These are phyloP conservation scores for Aspergillus terreus DNA, from an alignment of 2,329 filamentous ascomycete genomes.

Conservation along the genomic window DNA sequence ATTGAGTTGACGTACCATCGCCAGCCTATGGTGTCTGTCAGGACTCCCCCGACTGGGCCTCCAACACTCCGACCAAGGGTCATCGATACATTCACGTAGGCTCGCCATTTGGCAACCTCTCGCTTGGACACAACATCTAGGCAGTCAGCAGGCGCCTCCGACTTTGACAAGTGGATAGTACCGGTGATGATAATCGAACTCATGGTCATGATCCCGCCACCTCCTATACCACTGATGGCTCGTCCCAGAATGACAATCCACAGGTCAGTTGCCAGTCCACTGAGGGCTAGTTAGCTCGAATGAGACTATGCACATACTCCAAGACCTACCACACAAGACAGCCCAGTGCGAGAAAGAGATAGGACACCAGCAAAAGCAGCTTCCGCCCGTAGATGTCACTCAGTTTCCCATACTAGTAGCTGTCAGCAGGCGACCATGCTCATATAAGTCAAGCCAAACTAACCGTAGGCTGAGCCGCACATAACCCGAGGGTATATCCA, in stretches of 20 bases:
- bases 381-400: slow-evolving; percentile 58
- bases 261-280: slow-evolving; percentile 37
- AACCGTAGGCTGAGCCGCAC: slow-evolving; percentile 53
- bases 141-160: neutral
- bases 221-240: slow-evolving; percentile 41
- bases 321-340: slow-evolving; percentile 28
- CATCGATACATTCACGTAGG: slow-evolving; percentile 51
- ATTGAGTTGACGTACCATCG: slow-evolving; percentile 46
- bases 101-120: slow-evolving; percentile 47
- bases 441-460: slow-evolving; percentile 9
- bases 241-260: slow-evolving; percentile 40
- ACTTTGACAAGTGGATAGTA: slow-evolving; percentile 1
- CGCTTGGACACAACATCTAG: slow-evolving; percentile 46
- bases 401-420: slow-evolving; percentile 50
- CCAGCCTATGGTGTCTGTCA: slow-evolving; percentile 64
- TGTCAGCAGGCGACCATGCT: too few species aligned
- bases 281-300: slow-evolving; percentile 7
- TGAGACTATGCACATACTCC: neutral
- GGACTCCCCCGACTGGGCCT: slow-evolving; percentile 56
- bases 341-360: slow-evolving; percentile 50
- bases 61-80: slow-evolving; percentile 50
- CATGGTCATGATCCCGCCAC: slow-evolving; percentile 43
- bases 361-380: slow-evolving; percentile 47
- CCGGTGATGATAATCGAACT: slow-evolving; percentile 47
- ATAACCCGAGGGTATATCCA: slow-evolving; percentile 49